A percentile compares a stretch with the other conserved stretches of the same genome.
Evolutionary conservation across 495 filamentous ascomycete genomes (phyloP).

Genomic region (Aspergillus biplanus): DNA sequence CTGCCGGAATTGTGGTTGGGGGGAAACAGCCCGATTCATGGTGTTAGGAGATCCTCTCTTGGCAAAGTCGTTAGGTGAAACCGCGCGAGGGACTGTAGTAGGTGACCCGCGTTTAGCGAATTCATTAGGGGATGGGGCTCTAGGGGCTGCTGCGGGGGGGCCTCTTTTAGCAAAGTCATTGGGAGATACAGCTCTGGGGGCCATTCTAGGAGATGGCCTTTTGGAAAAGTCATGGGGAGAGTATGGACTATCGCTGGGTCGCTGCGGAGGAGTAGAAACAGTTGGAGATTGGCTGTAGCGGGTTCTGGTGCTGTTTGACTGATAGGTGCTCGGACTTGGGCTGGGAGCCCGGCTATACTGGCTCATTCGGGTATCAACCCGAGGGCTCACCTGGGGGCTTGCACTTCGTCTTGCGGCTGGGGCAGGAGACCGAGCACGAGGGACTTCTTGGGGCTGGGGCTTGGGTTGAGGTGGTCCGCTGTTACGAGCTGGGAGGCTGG

Average conservation of each 20-base stretch:
- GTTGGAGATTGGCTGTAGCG: constrained; percentile 47
- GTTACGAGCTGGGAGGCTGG: constrained; percentile 34
- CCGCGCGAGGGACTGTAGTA: constrained; percentile 5
- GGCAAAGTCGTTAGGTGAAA: constrained; percentile 10
- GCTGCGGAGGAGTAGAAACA: constrained; percentile 45
- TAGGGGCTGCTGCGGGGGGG: constrained; percentile 3
- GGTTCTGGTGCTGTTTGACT: constrained; percentile 46
- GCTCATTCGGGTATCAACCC: constrained; percentile 44
- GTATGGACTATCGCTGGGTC: constrained; percentile 60
- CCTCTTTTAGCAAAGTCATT: constrained; percentile 8
- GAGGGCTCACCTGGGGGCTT: constrained; percentile 51
- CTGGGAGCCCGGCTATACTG: constrained; percentile 43
- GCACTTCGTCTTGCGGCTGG: constrained; percentile 53
- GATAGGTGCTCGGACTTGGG: constrained; percentile 41
- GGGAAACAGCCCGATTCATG: constrained; percentile 56
- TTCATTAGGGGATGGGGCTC: constrained; percentile 11
- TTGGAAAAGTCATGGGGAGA: constrained; percentile 52
- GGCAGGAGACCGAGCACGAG: constrained; percentile 52
- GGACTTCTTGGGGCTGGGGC: constrained; percentile 30
- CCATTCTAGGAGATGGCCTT: constrained; percentile 35
- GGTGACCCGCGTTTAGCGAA: constrained; percentile 11
- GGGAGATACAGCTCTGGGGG: constrained; percentile 14
- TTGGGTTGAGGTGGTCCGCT: constrained; percentile 30
- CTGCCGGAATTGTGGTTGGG: constrained; percentile 58
- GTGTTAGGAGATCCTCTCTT: constrained; percentile 22